Evolutionary conservation across 345 rosid species (phyloP).

Genomic region (Populus simonii): DNA sequence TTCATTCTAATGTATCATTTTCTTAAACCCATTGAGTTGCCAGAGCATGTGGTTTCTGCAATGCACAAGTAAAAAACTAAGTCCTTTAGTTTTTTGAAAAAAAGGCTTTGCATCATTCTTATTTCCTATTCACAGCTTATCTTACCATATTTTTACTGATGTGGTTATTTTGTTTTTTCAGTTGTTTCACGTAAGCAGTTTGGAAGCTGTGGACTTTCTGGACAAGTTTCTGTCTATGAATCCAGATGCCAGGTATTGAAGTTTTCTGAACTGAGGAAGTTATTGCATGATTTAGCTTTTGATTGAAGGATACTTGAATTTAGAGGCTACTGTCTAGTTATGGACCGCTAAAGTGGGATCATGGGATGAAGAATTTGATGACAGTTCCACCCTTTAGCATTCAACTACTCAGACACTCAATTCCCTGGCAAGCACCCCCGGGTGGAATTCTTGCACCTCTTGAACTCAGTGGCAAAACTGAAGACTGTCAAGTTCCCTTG

Average conservation of each 20-base stretch:
- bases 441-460: not conserved
- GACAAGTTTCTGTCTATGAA: constrained; percentile 83
- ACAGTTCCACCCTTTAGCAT: not conserved
- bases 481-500: not conserved
- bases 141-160: not conserved
- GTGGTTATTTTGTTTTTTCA: constrained; percentile 34
- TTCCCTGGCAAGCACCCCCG: not conserved
- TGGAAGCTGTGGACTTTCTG: constrained; percentile 73
- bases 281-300: not conserved
- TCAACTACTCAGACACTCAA: not conserved
- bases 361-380: not conserved
- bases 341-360: not conserved
- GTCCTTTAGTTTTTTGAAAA: not conserved
- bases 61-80: not conserved
- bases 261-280: not conserved
- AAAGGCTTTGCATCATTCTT: not conserved
- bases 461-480: not conserved
- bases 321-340: not conserved
- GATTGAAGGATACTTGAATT: not conserved
- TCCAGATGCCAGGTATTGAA: constrained; percentile 69
- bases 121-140: not conserved
- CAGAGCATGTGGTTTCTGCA: not conserved
- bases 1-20: not conserved
- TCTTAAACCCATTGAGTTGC: not conserved
- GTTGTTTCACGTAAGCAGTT: constrained; percentile 70